phyloP scores from a whole-genome alignment of 2,329 filamentous ascomycete species.

The Talaromyces piceae region DNA sequence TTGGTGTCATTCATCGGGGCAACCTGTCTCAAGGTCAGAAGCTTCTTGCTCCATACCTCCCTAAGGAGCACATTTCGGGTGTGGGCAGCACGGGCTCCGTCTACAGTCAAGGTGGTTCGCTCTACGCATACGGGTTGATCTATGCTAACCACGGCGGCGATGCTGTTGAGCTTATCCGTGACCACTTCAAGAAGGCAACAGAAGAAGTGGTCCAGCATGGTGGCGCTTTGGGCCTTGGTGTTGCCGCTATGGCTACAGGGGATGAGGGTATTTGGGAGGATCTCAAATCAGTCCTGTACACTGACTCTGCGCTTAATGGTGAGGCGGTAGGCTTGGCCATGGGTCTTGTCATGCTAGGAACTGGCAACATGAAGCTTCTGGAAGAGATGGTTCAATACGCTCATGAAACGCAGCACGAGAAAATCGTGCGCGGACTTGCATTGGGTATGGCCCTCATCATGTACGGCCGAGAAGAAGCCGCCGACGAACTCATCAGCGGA shows the following conservation, averaged over 20 bases:
- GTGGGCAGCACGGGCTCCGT: constrained; percentile 73
- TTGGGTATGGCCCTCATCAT: constrained; percentile 98
- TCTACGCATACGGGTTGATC: constrained; percentile 92
- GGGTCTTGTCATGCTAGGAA: constrained; percentile 97
- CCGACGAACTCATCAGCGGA: constrained; percentile 89
- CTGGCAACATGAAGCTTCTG: constrained; percentile 86
- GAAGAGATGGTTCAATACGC: constrained; percentile 98
- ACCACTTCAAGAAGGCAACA: constrained; percentile 44
- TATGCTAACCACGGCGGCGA: constrained; percentile 96
- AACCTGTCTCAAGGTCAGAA: constrained; percentile 91
- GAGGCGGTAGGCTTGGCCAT: constrained; percentile 93
- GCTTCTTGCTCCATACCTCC: constrained; percentile 88
- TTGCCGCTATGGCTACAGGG: constrained; percentile 95
- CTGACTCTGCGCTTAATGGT: constrained; percentile 91
- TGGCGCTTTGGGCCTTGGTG: constrained; percentile 87
- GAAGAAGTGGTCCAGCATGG: constrained; percentile 91
- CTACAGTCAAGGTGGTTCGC: constrained; percentile 90
- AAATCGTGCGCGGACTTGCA: constrained; percentile 92
- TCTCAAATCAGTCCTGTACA: constrained; percentile 79
- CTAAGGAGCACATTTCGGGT: constrained; percentile 54
- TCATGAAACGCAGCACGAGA: constrained; percentile 97
- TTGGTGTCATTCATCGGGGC: constrained; percentile 93
- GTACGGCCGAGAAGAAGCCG: constrained; percentile 91
- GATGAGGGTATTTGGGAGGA: constrained; percentile 86
- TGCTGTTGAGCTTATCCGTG: constrained; percentile 50